Conservation (phyloP, 345 rosid species). For the Physaria fendleri region DNA sequence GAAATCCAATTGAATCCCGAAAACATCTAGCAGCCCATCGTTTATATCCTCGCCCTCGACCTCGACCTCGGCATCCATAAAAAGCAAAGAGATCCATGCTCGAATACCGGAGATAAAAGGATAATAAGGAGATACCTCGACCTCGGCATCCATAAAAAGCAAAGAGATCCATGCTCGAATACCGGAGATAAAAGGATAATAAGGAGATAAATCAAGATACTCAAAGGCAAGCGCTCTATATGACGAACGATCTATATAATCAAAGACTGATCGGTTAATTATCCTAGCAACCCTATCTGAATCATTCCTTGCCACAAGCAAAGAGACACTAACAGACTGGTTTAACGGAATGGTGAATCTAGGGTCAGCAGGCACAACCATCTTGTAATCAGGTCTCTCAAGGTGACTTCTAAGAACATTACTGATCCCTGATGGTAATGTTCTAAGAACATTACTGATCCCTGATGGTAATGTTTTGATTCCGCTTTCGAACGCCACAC, state of each 20-base stretch:
- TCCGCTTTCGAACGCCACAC: slow-evolving; percentile 53
- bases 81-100: slow-evolving; percentile 85
- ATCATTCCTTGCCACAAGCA: slow-evolving; percentile 72
- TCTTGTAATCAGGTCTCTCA: slow-evolving; percentile 52
- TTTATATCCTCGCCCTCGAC: slow-evolving; percentile 48
- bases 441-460: slow-evolving; percentile 40
- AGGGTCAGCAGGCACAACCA: slow-evolving; percentile 74
- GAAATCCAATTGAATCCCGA: slow-evolving; percentile 86
- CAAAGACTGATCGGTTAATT: slow-evolving; percentile 56
- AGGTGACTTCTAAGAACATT: slow-evolving; percentile 45
- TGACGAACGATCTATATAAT: slow-evolving; percentile 62
- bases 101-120: slow-evolving; percentile 71
- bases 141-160: slow-evolving; percentile 67
- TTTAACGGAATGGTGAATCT: slow-evolving; percentile 49
- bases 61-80: slow-evolving; percentile 65
- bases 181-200: slow-evolving; percentile 65
- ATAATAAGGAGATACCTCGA: slow-evolving; percentile 67
- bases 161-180: slow-evolving; percentile 83
- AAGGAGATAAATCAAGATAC: slow-evolving; percentile 73
- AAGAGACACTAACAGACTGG: slow-evolving; percentile 58
- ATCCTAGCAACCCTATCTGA: slow-evolving; percentile 62
- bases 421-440: slow-evolving; percentile 41
- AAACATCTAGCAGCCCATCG: slow-evolving; percentile 55
- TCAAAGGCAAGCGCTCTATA: slow-evolving; percentile 75
- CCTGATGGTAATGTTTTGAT: slow-evolving; percentile 46